Evolutionary conservation across 345 rosid species (phyloP).

Genomic region (Melaleuca quinquenervia): DNA sequence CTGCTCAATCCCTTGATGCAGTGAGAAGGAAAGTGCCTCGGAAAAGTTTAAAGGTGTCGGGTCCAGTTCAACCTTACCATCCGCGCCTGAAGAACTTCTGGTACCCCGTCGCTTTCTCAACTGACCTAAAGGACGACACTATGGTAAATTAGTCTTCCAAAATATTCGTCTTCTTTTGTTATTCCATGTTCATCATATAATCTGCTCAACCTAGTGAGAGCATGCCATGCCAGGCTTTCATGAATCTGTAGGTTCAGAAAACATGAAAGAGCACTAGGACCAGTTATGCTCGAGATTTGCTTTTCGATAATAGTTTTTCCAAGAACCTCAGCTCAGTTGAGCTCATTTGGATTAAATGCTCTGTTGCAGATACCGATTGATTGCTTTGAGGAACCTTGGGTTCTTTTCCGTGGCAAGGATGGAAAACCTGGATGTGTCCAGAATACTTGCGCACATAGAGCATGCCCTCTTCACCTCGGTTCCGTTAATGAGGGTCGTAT

Average conservation of each 20-base stretch:
- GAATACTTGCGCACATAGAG: slow-evolving; percentile 96
- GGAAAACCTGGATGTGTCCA: slow-evolving; percentile 90
- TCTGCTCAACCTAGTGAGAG: not conserved
- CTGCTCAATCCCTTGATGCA: slow-evolving; percentile 28
- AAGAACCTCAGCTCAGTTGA: not conserved
- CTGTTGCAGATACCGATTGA: slow-evolving; percentile 73
- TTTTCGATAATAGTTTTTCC: not conserved
- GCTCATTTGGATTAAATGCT: not conserved
- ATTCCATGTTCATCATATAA: not conserved
- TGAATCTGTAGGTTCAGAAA: not conserved
- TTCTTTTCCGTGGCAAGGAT: slow-evolving; percentile 83
- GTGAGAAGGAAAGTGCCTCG: slow-evolving; percentile 31
- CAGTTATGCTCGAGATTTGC: not conserved
- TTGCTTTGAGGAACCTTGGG: slow-evolving; percentile 97
- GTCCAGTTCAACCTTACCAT: slow-evolving; percentile 79
- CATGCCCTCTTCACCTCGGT: slow-evolving; percentile 97
- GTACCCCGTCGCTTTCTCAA: slow-evolving; percentile 86
- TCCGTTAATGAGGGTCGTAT: slow-evolving; percentile 87
- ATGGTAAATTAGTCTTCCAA: slow-evolving; percentile 38
- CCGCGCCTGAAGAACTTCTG: slow-evolving; percentile 77
- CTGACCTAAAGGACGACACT: slow-evolving; percentile 75
- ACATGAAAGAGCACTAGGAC: not conserved
- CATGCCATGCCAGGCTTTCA: not conserved
- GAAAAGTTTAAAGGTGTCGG: slow-evolving; percentile 78
- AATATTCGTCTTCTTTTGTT: not conserved